Evolutionary conservation across 345 rosid species (phyloP), one percentile per base, ranked within the genome.

Genomic region (Pseudoturritis turrita): DNA sequence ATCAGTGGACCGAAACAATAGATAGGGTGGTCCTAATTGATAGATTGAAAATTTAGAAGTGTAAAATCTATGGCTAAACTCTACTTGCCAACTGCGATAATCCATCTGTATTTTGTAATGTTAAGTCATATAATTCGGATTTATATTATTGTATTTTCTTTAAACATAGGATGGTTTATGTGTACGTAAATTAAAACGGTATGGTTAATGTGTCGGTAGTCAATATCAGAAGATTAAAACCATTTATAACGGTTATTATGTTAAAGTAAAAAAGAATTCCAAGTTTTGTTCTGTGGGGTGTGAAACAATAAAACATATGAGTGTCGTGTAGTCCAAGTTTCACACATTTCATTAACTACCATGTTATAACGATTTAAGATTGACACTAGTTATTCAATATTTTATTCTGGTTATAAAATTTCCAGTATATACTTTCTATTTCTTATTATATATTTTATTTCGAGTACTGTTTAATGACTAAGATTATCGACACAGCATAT

Each of bases 251-350:
- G 37, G 25, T 37, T 66, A 6, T 26, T 9, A 21, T 41, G 22
- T 14, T 10, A 44, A 44, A 58, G 64, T 55, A 3, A 10, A 66
- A 43, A 62, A 29, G 1, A 40, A 40, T 0, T 18, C 51, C 13
- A 53, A 55, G 28, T 26, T 13, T 5, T 7, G 2, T 35, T 13
- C 3, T 51, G 37, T 3, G 18, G 13, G n/a, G 28, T 66, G 62
- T 29, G 62, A 53, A 28, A 40, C 52, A 40, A 22, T 36, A 36
- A 26, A 54, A 54, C 62, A 15, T 58, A 33, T 17, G 39, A 58
- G 29, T 58, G 51, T 31, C 21, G 59, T 59, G 51, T 29, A 60
- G 60, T 51, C 52, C 53, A 60, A 29, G 68, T 60, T 60, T 37
- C 68, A 59, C 40, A 39, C 67, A 51, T 14, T 28, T 26, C 58